Percentiles rank a stretch among this genome's conserved stretches.
Conservation (phyloP, 805 yeast genomes). For the Lachancea sp. region DNA sequence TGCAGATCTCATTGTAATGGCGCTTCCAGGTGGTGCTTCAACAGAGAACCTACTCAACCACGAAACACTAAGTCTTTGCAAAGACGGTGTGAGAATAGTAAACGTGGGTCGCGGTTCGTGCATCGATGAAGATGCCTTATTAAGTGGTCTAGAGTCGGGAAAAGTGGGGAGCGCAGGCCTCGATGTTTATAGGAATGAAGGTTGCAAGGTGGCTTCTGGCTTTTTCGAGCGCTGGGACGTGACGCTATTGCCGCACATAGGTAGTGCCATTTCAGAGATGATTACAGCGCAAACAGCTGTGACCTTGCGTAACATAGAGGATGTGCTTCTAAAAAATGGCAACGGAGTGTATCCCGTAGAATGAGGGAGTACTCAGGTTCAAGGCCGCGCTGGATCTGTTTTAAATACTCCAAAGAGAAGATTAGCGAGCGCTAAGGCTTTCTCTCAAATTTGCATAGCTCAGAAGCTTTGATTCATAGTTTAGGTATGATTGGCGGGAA, state of each 20-base stretch:
- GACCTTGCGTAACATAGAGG: constrained; percentile 51
- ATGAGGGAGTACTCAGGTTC: no score
- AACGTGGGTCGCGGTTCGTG: constrained; percentile 73
- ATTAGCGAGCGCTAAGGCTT: no score
- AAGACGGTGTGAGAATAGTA: constrained; percentile 53
- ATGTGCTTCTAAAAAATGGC: constrained; percentile 38
- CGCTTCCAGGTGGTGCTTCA: constrained; percentile 57
- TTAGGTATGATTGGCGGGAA: no score
- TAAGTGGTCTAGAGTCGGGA: constrained; percentile 53
- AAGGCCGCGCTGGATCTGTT: no score
- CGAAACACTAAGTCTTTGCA: constrained; percentile 40
- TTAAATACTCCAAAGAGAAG: no score
- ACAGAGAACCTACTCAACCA: constrained; percentile 51
- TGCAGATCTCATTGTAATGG: constrained; percentile 54
- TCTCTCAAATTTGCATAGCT: no score
- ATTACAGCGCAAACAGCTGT: constrained; percentile 44
- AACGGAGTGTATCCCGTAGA: constrained; percentile 33
- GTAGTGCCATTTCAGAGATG: constrained; percentile 57
- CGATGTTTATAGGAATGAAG: constrained; percentile 68
- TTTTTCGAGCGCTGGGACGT: constrained; percentile 56
- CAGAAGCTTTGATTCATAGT: no score
- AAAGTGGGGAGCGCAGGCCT: constrained; percentile 60
- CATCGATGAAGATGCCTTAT: constrained; percentile 59
- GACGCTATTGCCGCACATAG: constrained; percentile 63
- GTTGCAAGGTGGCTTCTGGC: constrained; percentile 40